phyloP scores from a whole-genome alignment of 192 early-diverging fungal genomes.

The Coemansia sp. region DNA sequence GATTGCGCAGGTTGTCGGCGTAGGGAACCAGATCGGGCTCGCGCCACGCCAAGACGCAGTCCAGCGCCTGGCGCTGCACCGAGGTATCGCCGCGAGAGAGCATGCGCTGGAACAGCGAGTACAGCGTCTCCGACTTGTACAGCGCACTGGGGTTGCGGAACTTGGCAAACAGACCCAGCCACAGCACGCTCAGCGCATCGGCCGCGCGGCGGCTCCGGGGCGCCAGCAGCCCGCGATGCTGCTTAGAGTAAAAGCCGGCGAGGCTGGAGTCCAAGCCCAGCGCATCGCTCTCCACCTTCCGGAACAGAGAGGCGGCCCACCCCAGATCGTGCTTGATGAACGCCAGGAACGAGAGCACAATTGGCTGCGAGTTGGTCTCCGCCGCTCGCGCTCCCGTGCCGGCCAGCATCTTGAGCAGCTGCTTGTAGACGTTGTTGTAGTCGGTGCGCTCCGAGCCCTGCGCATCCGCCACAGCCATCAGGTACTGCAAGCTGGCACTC shows the following conservation, averaged over 20 bases:
- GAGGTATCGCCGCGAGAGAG: slow-evolving; percentile 80
- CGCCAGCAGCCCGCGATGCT: slow-evolving; percentile 28
- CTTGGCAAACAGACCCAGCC: slow-evolving; percentile 43
- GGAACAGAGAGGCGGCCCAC: slow-evolving; percentile 40
- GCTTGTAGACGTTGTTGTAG: slow-evolving; percentile 69
- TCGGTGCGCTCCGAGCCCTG: slow-evolving; percentile 61
- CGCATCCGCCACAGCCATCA: slow-evolving; percentile 13
- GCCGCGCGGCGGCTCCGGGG: slow-evolving; percentile 14
- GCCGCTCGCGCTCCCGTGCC: slow-evolving; percentile 62
- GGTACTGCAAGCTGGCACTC: slow-evolving; percentile 3
- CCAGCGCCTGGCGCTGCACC: slow-evolving; percentile 78
- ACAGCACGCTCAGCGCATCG: slow-evolving; percentile 25
- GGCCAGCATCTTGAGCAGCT: slow-evolving; percentile 63
- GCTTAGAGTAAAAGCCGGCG: slow-evolving; percentile 1
- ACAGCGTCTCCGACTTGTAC: slow-evolving; percentile 18
- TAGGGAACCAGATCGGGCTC: slow-evolving; percentile 68
- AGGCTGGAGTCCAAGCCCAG: slow-evolving; percentile 12
- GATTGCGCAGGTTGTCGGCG: slow-evolving; percentile 72
- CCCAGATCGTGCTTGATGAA: slow-evolving; percentile 48
- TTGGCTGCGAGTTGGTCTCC: slow-evolving; percentile 63
- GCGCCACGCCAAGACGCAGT: slow-evolving; percentile 87
- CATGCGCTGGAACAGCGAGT: slow-evolving; percentile 64
- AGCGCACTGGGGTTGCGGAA: slow-evolving; percentile 40
- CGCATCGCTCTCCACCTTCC: slow-evolving; percentile 5
- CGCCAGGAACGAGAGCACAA: slow-evolving; percentile 68